Percentiles rank a stretch among this genome's conserved stretches.
phyloP scores from a whole-genome alignment of 805 yeast species.

The Jamesozyma spencerorum region DNA sequence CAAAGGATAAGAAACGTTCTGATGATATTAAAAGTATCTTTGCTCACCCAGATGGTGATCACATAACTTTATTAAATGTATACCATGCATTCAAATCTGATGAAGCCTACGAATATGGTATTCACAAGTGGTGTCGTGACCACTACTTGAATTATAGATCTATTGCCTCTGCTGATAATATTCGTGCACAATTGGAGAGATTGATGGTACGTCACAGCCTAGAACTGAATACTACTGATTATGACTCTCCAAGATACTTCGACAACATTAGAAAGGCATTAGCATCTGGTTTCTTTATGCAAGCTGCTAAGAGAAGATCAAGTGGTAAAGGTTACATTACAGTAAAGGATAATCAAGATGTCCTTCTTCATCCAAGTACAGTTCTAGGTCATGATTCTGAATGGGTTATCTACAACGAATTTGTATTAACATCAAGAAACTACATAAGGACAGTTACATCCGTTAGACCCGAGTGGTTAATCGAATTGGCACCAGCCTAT shows the following conservation, averaged over 20 bases:
- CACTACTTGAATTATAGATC: constrained; percentile 80
- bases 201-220: constrained; percentile 76
- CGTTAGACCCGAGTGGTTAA: constrained; percentile 85
- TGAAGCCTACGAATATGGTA: constrained; percentile 57
- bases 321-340: constrained; percentile 79
- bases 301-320: constrained; percentile 87
- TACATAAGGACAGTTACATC: constrained; percentile 90
- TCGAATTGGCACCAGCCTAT: constrained; percentile 65
- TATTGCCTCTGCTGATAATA: constrained; percentile 74
- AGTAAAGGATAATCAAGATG: constrained; percentile 93
- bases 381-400: constrained; percentile 82
- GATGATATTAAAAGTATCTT: constrained; percentile 82
- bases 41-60: constrained; percentile 94
- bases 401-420: constrained; percentile 92
- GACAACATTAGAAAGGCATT: constrained; percentile 78
- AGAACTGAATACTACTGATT: constrained; percentile 60
- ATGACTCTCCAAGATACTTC: constrained; percentile 57
- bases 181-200: constrained; percentile 72
- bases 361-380: constrained; percentile 86
- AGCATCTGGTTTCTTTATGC: constrained; percentile 95
- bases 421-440: constrained; percentile 86
- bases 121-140: constrained; percentile 83
- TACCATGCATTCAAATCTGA: constrained; percentile 73
- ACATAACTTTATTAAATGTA: constrained; percentile 80
- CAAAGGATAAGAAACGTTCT: constrained; percentile 75